phyloP scores from a whole-genome alignment of 2,329 filamentous ascomycete genomes.

The Pseudogymnoascus sp. region DNA sequence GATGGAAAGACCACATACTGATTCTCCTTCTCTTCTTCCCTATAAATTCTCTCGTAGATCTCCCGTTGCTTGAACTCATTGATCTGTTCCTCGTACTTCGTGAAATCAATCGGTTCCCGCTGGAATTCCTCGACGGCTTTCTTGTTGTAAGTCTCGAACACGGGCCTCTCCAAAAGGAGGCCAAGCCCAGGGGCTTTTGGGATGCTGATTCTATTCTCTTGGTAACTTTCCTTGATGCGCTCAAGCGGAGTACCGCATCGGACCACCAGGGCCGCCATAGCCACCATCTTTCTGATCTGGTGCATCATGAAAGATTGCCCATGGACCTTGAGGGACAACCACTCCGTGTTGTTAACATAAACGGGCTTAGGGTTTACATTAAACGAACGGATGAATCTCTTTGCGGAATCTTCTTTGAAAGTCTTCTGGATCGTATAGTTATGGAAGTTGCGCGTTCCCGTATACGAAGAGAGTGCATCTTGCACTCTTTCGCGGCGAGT shows the following conservation, averaged over 20 bases:
- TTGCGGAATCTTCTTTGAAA: conserved; percentile 72
- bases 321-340: conserved; percentile 92
- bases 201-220: conserved; percentile 67
- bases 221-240: conserved; percentile 69
- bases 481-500: conserved; percentile 69
- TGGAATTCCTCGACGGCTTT: conserved; percentile 57
- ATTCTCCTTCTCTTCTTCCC: conserved; percentile 79
- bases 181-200: conserved; percentile 90
- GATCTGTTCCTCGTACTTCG: conserved; percentile 69
- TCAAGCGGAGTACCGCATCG: conserved; percentile 71
- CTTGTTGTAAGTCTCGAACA: conserved; percentile 84
- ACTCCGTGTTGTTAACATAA: conserved; percentile 85
- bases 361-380: conserved; percentile 67
- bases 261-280: conserved; percentile 77
- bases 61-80: conserved; percentile 83
- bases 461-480: conserved; percentile 63
- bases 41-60: conserved; percentile 88
- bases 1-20: conserved; percentile 49
- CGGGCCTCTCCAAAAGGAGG: conserved; percentile 78
- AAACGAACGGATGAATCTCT: conserved; percentile 90
- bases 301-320: conserved; percentile 99
- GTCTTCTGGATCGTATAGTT: conserved; percentile 95
- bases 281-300: conserved; percentile 98
- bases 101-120: conserved; percentile 68
- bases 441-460: conserved; percentile 87